Conservation (phyloP, 2,329 filamentous ascomycete species). For the Tolypocladium pustulatum region DNA sequence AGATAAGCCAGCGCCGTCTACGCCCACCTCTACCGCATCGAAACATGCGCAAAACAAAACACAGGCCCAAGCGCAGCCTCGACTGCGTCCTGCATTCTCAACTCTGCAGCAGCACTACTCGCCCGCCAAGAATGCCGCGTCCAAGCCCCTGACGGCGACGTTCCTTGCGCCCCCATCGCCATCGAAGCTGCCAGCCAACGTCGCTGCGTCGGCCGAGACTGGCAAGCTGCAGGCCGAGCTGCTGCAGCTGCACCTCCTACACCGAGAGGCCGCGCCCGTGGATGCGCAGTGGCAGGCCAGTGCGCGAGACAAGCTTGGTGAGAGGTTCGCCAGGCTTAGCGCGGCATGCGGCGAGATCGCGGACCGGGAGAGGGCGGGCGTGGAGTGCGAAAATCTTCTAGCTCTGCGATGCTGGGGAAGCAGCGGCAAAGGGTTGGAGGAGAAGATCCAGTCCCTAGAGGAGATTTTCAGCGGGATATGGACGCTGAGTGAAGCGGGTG, state of each 20-base stretch:
- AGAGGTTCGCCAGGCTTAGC: constrained; percentile 31
- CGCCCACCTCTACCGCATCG: constrained; percentile 7
- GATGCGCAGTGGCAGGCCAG: constrained; percentile 43
- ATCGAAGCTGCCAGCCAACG: constrained; percentile 49
- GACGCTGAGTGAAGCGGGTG: constrained; percentile 43
- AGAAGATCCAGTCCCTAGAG: constrained; percentile 47
- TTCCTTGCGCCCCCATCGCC: constrained; percentile 51
- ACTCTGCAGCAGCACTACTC: constrained; percentile 59
- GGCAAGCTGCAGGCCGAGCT: constrained; percentile 52
- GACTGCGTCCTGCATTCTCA: constrained; percentile 45
- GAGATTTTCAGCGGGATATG: constrained; percentile 46
- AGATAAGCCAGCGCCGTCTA: constrained; percentile 8
- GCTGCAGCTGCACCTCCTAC: constrained; percentile 54
- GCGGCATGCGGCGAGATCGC: constrained; percentile 22
- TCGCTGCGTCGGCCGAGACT: constrained; percentile 48
- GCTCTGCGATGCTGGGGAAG: constrained; percentile 42
- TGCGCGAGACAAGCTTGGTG: constrained; percentile 37
- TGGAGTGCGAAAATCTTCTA: constrained; percentile 39
- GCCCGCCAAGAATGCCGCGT: constrained; percentile 47
- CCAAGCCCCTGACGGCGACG: constrained; percentile 50
- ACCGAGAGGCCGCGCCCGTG: constrained; percentile 38
- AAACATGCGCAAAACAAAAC: constrained; percentile 9
- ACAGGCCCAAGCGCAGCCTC: constrained; percentile 15
- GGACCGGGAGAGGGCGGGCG: constrained; percentile 27
- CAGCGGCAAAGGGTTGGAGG: constrained; percentile 33